Evolutionary conservation across 179 eudicot species (phyloP).

Genomic region (Dionaea muscipula): DNA sequence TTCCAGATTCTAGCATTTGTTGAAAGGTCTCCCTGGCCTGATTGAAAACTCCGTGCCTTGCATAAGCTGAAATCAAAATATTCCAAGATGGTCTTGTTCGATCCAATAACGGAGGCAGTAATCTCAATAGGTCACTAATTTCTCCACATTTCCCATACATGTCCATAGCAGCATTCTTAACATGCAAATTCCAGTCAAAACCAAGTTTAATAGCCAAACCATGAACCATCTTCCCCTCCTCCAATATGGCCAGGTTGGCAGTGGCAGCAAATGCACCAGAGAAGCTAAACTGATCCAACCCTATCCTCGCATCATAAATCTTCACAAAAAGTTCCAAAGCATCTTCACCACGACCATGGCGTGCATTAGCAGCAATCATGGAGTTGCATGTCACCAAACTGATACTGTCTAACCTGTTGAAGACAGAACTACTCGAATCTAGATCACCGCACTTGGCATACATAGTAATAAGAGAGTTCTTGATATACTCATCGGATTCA

Average conservation of each 20-base stretch:
- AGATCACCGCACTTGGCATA: constrained; percentile 71
- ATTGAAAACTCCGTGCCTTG: constrained; percentile 49
- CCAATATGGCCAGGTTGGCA: constrained; percentile 52
- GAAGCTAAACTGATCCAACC: constrained; percentile 54
- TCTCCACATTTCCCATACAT: constrained; percentile 82
- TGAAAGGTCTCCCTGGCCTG: constrained; percentile 47
- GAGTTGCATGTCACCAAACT: constrained; percentile 55
- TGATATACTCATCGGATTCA: constrained; percentile 52
- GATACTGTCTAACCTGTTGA: constrained; percentile 25
- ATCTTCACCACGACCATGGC: constrained; percentile 55
- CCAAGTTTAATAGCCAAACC: constrained; percentile 41
- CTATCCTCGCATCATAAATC: constrained; percentile 37
- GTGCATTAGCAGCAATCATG: constrained; percentile 66
- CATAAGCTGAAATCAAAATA: constrained; percentile 50
- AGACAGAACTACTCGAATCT: constrained; percentile 40
- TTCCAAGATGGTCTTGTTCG: constrained; percentile 60
- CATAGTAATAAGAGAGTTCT: constrained; percentile 66
- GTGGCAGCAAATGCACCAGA: constrained; percentile 62
- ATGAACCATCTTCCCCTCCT: constrained; percentile 63
- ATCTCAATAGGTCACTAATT: constrained; percentile 42
- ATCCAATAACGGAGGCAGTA: constrained; percentile 40
- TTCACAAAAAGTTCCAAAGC: constrained; percentile 37
- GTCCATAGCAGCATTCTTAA: constrained; percentile 51
- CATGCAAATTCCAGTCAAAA: constrained; percentile 32
- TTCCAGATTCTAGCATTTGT: constrained; percentile 28